phyloP scores from a whole-genome alignment of 352 stramenopile genomes.

The Blastocystis sp. region DNA sequence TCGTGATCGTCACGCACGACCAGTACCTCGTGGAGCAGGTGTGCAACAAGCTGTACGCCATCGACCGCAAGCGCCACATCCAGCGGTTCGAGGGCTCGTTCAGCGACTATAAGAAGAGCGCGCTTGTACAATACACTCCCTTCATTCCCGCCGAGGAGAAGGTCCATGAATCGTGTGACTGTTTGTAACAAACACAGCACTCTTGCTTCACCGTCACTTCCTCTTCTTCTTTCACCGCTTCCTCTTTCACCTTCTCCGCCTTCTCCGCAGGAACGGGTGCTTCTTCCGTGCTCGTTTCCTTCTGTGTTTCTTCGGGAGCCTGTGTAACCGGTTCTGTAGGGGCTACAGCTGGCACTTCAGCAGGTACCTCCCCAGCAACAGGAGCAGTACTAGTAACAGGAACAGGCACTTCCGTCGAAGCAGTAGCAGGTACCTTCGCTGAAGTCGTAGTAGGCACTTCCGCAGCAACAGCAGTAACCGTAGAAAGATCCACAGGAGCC shows the following conservation, averaged over 20 bases:
- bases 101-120: conserved; percentile 75
- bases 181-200: not conserved
- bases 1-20: conserved; percentile 94
- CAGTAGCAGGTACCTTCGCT: no score
- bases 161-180: not conserved
- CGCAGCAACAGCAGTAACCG: no score
- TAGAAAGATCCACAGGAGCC: no score
- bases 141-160: conserved; percentile 24
- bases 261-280: not conserved
- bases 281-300: not conserved
- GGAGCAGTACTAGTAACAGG: no score
- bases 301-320: no score
- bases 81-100: conserved; percentile 74
- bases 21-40: conserved; percentile 86
- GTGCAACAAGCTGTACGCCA: conserved; percentile 83
- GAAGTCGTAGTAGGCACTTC: no score
- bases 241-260: not conserved
- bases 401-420: no score
- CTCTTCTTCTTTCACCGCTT: conserved; percentile 3
- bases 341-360: no score
- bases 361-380: no score
- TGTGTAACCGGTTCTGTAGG: no score
- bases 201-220: not conserved
- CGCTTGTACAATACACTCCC: conserved; percentile 71
- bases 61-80: conserved; percentile 73